These are phyloP conservation scores for Phytophthora idaei DNA, from an alignment of 352 stramenopile genomes.

Conservation along the genomic window DNA sequence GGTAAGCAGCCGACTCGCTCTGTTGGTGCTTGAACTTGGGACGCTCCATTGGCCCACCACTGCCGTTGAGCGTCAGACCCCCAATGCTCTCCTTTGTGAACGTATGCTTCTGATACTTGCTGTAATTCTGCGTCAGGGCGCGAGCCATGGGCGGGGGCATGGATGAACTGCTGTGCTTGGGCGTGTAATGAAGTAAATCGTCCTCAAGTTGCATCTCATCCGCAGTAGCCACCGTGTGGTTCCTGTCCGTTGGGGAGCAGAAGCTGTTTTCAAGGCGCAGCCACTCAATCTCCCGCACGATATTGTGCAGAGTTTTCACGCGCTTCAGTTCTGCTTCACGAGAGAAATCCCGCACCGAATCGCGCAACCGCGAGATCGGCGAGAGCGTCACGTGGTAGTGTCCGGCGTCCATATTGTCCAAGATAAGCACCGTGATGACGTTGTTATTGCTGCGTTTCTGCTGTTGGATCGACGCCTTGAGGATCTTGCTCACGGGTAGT, in stretches of 20 bases:
- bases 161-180: constrained; percentile 48
- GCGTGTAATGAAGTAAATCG: constrained; percentile 65
- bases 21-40: constrained; percentile 51
- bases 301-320: constrained; percentile 80
- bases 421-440: constrained; percentile 68
- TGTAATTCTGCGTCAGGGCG: constrained; percentile 35
- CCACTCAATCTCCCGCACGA: constrained; percentile 85
- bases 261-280: constrained; percentile 87
- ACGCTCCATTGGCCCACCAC: constrained; percentile 18
- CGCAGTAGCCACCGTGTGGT: constrained; percentile 55
- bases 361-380: constrained; percentile 69
- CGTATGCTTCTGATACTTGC: constrained; percentile 44
- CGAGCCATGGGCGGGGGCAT: constrained; percentile 43
- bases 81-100: constrained; percentile 34
- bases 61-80: constrained; percentile 11
- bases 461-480: constrained; percentile 78
- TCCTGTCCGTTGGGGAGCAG: constrained; percentile 74
- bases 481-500: constrained; percentile 76
- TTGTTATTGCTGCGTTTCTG: constrained; percentile 86
- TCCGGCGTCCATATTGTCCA: constrained; percentile 89
- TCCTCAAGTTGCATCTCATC: constrained; percentile 68
- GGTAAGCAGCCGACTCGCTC: constrained; percentile 39
- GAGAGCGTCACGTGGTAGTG: constrained; percentile 88
- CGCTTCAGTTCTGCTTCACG: constrained; percentile 78
- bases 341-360: constrained; percentile 73